A percentile compares a stretch with the other conserved stretches of the same genome.
phyloP scores from a whole-genome alignment of 805 yeast species.

The Metschnikowia aberdeeniae region DNA sequence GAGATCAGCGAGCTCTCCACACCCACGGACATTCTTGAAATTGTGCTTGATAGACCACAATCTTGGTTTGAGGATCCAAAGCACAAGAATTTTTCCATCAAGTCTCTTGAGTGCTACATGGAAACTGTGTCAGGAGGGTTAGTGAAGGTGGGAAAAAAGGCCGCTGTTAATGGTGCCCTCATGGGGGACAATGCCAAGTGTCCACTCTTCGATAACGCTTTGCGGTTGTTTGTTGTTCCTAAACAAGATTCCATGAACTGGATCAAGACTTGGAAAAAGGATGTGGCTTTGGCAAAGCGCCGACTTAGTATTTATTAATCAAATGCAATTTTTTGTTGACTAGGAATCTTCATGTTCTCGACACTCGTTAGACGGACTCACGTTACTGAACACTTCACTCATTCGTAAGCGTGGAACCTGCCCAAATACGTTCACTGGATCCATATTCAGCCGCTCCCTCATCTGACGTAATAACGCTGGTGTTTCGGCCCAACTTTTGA shows the following conservation, averaged over 20 bases:
- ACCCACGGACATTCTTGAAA: slow-evolving; percentile 56
- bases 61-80: slow-evolving; percentile 64
- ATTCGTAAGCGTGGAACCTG: slow-evolving; percentile 65
- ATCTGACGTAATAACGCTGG: slow-evolving; percentile 30
- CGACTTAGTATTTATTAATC: not conserved
- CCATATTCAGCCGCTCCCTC: slow-evolving; percentile 34
- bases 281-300: slow-evolving; percentile 49
- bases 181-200: slow-evolving; percentile 58
- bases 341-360: not conserved
- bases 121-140: slow-evolving; percentile 83
- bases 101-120: slow-evolving; percentile 67
- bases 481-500: slow-evolving; percentile 36
- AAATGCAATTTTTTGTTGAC: not conserved
- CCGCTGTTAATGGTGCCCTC: slow-evolving; percentile 60
- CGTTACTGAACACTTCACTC: slow-evolving; percentile 51
- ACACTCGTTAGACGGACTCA: not conserved
- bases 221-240: slow-evolving; percentile 77
- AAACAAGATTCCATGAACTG: slow-evolving; percentile 60
- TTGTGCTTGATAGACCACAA: slow-evolving; percentile 59
- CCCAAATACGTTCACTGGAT: slow-evolving; percentile 72
- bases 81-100: slow-evolving; percentile 55
- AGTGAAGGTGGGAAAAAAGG: slow-evolving; percentile 78
- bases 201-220: slow-evolving; percentile 71
- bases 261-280: slow-evolving; percentile 64
- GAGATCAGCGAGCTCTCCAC: slow-evolving; percentile 71